Evolutionary conservation across 345 rosid species (phyloP), one percentile per base, ranked within the genome.

Genomic region (Brassica cretica): DNA sequence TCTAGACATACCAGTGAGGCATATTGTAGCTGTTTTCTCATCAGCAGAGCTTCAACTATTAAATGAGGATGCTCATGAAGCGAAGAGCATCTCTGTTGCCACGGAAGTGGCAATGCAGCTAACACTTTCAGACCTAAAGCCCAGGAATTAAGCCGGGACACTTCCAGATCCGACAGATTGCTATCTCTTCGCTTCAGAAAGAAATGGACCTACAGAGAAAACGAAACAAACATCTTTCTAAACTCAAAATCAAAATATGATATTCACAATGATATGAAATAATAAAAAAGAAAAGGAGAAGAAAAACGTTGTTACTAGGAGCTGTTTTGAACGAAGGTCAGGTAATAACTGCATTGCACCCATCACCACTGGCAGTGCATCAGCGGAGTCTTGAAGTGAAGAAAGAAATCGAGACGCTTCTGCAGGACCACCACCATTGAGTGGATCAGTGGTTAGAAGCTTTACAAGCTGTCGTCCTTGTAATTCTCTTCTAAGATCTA

Each of bases 41-140:
- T 92, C 77, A 94, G 84, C 78, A 94, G 91, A 84, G 89, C 97
- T 89, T 94, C 98, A 74, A 94, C 66, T 81, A 94, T 94, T 82
- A 94, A 79, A 75, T 88, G 95, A 15, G 98, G 98, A 80, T 92
- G 88, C 89, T 94, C 98, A 71, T 94, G 98, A 84, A 94, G 78
- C 10, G 97, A 89, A 85, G 98, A 94, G 73, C 98, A 94, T 70
- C 98, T 89, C 84, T 94, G 98, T 83, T 92, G 98, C 98, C 98
- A 94, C 69, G 97, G 95, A 84, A 94, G 84, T 25, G 98, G 98
- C 84, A 94, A 82, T 62, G 98, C 89, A 84, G 97, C 94, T 75
- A 94, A 85, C 76, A 94, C 98, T 81, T 91, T 95, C 64, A 94
- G 89, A 81, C 98, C 98, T 82, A 94, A 88, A 73, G 98, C 98